Percentiles rank a stretch among this genome's conserved stretches.
These are phyloP conservation scores for Capillidium heterosporum DNA, from an alignment of 371 early-diverging fungal genomes.

Conservation along the genomic window DNA sequence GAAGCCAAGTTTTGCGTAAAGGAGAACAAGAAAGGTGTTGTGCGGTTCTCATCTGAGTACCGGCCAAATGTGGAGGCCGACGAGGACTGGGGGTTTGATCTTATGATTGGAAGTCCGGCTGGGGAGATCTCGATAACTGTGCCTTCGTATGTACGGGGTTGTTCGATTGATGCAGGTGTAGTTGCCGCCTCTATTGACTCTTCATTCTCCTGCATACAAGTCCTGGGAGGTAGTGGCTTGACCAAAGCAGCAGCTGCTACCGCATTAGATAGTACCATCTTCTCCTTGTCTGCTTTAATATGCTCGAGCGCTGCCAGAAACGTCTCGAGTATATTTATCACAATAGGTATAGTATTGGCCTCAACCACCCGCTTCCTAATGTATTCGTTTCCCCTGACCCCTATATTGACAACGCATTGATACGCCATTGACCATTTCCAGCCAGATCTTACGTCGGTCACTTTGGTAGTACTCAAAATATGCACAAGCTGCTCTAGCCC, in stretches of 20 bases:
- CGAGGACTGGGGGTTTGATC: not conserved
- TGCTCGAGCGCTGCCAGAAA: slow-evolving; percentile 33
- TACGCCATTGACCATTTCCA: slow-evolving; percentile 74
- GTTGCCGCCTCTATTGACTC: too few relatives aligned
- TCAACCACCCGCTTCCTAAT: slow-evolving; percentile 69
- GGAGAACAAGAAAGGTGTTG: too few relatives aligned
- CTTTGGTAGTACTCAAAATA: slow-evolving; percentile 44
- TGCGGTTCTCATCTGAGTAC: not conserved
- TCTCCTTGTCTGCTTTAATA: slow-evolving; percentile 29
- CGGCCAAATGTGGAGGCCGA: not conserved
- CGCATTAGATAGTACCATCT: not conserved
- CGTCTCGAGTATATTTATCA: slow-evolving; percentile 55
- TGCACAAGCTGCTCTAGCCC: slow-evolving; percentile 69
- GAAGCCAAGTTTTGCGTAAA: not conserved
- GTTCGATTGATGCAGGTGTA: too few relatives aligned
- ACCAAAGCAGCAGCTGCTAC: not conserved
- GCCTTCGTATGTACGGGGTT: too few relatives aligned
- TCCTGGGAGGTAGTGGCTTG: too few relatives aligned
- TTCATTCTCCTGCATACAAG: too few relatives aligned
- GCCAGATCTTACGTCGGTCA: slow-evolving; percentile 37
- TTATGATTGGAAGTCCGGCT: not conserved
- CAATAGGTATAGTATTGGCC: slow-evolving; percentile 59
- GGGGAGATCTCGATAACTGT: not conserved
- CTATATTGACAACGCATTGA: slow-evolving; percentile 69
- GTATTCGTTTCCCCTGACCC: slow-evolving; percentile 62